These are phyloP conservation scores for Crucihimalaya himalaica DNA, from an alignment of 345 rosid species.

Conservation along the genomic window DNA sequence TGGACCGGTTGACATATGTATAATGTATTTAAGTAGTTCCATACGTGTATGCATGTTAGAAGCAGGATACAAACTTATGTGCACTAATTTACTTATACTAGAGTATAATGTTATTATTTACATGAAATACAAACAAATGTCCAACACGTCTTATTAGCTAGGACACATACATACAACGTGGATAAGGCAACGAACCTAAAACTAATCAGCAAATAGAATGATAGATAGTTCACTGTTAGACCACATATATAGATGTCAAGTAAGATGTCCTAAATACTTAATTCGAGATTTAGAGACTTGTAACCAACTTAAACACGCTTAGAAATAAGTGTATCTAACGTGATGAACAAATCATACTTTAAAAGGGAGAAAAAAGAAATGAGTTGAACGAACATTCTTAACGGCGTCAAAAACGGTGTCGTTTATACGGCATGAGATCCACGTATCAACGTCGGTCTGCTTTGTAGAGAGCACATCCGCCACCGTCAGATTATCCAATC, in stretches of 20 bases:
- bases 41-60: constrained; percentile 1
- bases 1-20: neutral
- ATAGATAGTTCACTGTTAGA: too few species aligned
- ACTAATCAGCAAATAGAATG: neutral
- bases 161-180: constrained; percentile 17
- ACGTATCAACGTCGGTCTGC: constrained; percentile 48
- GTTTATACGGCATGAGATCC: constrained; percentile 65
- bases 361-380: neutral
- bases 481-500: constrained; percentile 74
- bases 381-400: constrained; percentile 55
- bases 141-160: constrained; percentile 12
- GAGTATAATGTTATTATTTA: neutral
- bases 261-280: neutral
- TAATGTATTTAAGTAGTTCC: too few species aligned
- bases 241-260: too few species aligned
- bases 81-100: neutral
- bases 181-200: constrained; percentile 17
- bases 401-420: constrained; percentile 76
- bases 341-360: neutral
- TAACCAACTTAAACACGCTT: neutral
- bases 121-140: neutral
- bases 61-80: neutral
- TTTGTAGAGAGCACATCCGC: constrained; percentile 72
- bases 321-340: neutral
- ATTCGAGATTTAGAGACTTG: neutral